Base-by-base conservation (phyloP, 1,284 basidiomycete genomes). In the Apiotrichum gracile region DNA sequence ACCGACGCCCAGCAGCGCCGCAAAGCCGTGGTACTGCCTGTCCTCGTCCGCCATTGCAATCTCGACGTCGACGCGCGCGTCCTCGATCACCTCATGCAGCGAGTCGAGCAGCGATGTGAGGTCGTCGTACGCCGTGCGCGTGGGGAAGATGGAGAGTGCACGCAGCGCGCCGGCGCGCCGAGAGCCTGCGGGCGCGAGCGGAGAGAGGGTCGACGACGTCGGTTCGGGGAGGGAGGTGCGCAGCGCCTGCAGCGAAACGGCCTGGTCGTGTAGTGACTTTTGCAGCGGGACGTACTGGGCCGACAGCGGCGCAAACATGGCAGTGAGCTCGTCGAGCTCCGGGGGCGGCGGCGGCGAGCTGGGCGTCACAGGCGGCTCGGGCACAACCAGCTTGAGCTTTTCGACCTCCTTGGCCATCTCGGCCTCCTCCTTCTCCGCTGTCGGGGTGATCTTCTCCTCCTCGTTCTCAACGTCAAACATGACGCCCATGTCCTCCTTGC, bases 51-150 rank as follows among this genome's bases (percentile, higher is more conserved):
- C 82, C 16, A 86, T 76, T 21, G 83, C 83, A 47, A 92, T 91
- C 74, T 92, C 89, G 19, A 91, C 77, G 66, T 91, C 89, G 3
- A 92, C 89, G 1, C 87, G 81, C 0, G 84, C 85, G 62, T 92
- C 89, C 70, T 91, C 89, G 21, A 84, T 83, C 60, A 83, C 88
- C 68, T 92, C 87, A 60, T 85, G 80, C 37, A 92, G 76, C 2
- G 86, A 80, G 43, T 84, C 80, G 5, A 88, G 76, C 1, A 84
- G 82, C 1, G 77, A 78, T 19, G 74, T 73, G 4, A 91, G 67
- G 9, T 57, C 52, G 44, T 60, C 60, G 35, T 57, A 52, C 4
- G 51, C 51, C 3, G 52, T 47, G 59, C 47, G 29, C 68, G 65
- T 19, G 73, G 51, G 35, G 54, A 54, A 41, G 58, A 21, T 50